A percentile compares a stretch with the other conserved stretches of the same genome.
phyloP scores from a whole-genome alignment of 208 protist genomes.

The Acanthamoeba lenticulata region DNA sequence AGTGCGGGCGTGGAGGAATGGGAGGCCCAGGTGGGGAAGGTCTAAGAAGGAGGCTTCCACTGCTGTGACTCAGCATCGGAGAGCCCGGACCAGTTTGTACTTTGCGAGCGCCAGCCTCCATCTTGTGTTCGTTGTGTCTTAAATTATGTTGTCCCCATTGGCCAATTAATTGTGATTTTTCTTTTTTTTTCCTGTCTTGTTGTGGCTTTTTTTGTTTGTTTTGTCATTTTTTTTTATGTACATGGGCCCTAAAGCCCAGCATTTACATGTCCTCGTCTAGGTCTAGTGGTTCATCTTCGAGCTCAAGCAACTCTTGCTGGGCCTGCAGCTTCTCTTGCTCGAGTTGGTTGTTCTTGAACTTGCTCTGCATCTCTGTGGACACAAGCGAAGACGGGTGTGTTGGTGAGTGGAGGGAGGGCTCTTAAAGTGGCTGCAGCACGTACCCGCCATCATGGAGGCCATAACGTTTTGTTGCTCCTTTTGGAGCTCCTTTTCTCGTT shows the following conservation, averaged over 20 bases:
- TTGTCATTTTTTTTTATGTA: too few relatives aligned
- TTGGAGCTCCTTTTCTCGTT: neutral
- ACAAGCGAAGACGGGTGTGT: neutral
- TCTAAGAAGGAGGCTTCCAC: neutral
- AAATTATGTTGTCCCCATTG: too few relatives aligned
- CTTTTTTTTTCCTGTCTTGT: too few relatives aligned
- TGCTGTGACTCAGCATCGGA: neutral
- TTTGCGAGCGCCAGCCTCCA: too few relatives aligned
- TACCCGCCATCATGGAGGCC: slow-evolving; percentile 30
- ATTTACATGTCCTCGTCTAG: slow-evolving; percentile 10
- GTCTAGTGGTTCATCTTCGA: slow-evolving; percentile 55
- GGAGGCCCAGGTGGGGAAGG: neutral
- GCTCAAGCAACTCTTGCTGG: slow-evolving; percentile 4
- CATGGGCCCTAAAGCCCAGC: neutral
- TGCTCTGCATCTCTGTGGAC: slow-evolving; percentile 36
- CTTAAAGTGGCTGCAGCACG: too few relatives aligned
- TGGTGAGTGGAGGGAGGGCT: neutral
- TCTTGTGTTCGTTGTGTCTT: too few relatives aligned
- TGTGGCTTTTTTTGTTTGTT: too few relatives aligned
- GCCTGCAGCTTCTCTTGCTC: slow-evolving; percentile 16
- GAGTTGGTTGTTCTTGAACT: neutral
- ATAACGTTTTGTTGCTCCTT: slow-evolving; percentile 20
- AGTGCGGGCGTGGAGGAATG: neutral
- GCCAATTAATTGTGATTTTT: too few relatives aligned
- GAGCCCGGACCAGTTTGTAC: too few relatives aligned